Evolutionary conservation across 805 yeast species (phyloP), one percentile per base, ranked within the genome.

Genomic region (Spathaspora boniae): DNA sequence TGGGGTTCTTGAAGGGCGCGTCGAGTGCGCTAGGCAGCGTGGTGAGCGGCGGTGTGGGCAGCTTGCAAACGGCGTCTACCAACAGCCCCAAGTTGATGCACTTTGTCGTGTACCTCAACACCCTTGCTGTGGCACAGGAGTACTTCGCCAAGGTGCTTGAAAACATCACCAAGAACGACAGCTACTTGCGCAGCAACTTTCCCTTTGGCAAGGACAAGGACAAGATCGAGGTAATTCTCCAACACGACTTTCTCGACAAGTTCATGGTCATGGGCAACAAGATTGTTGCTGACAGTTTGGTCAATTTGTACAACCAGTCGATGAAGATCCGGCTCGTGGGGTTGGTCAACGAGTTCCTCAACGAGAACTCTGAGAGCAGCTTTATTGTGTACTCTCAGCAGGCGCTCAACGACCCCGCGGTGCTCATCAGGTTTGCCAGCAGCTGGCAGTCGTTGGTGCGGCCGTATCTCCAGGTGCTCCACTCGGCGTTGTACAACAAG

Each of bases 21-120:
- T 59, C 69, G 4, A 62, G 56, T 43, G 72, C 72, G 1, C 48
- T 66, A 33, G 70, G 70, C n/a, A 65, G 60, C 36, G 72, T 66
- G 2, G 72, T 65, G 7, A 53, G 58, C n/a, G 42, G 56, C 16
- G 50, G 52, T 2, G 52, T 45, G 5, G 50, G 57, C 8, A 56
- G 53, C 3, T 44, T 51, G 6, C 42, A 44, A 31, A 46, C 55
- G 2, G 43, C 66, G 3, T 28, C 54, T 2, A 71, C 74, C 6
- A 66, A 63, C 38, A 57, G 60, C 31, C 61, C 70, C 4, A 70
- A 75, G 38, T 55, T 85, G 11, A 70, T 76, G 21, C 75, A 74
- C 11, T 88, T 78, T 51, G 60, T 87, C 26, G 62, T 85, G 1
- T 75, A 82, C 40, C 62, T 88, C 40, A 89, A 91, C 57, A 80